These are phyloP conservation scores for Zhuliangozyma blackwelliae DNA, from an alignment of 1,139 yeast genomes.

Conservation along the genomic window DNA sequence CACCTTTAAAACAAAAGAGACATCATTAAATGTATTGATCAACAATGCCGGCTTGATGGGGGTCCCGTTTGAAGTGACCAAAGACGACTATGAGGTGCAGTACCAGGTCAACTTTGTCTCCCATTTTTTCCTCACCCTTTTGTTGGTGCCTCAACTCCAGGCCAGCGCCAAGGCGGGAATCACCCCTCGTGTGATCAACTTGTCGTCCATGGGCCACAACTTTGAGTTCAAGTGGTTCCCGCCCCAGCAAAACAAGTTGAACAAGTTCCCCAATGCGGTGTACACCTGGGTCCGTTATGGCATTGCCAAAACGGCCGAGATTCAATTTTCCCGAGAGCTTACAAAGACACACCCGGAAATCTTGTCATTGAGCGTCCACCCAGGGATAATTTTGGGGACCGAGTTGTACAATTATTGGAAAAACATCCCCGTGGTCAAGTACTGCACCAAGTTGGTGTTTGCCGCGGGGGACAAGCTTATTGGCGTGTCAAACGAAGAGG, in stretches of 20 bases:
- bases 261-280: constrained; percentile 20
- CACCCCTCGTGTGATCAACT: constrained; percentile 29
- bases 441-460: constrained; percentile 13
- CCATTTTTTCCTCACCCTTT: constrained; percentile 31
- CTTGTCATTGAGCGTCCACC: constrained; percentile 33
- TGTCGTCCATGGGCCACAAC: constrained; percentile 35
- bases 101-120: constrained; percentile 39
- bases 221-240: constrained; percentile 19
- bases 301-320: constrained; percentile 29
- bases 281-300: constrained; percentile 36
- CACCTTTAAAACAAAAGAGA: constrained; percentile 20
- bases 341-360: constrained; percentile 29
- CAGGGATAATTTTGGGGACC: constrained; percentile 37
- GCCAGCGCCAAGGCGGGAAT: constrained; percentile 16
- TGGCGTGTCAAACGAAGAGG: constrained; percentile 34
- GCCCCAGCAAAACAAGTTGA: constrained; percentile 19
- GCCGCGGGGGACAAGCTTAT: constrained; percentile 11
- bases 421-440: constrained; percentile 20
- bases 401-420: constrained; percentile 31
- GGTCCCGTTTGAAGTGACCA: constrained; percentile 30
- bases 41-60: constrained; percentile 45
- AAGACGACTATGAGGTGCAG: constrained; percentile 38
- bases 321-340: constrained; percentile 27
- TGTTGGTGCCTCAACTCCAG: constrained; percentile 25
- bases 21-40: constrained; percentile 29